A percentile compares a stretch with the other conserved stretches of the same genome.
Evolutionary conservation across 371 early-diverging fungal genomes (phyloP).

Genomic region (Mucor racemosus): DNA sequence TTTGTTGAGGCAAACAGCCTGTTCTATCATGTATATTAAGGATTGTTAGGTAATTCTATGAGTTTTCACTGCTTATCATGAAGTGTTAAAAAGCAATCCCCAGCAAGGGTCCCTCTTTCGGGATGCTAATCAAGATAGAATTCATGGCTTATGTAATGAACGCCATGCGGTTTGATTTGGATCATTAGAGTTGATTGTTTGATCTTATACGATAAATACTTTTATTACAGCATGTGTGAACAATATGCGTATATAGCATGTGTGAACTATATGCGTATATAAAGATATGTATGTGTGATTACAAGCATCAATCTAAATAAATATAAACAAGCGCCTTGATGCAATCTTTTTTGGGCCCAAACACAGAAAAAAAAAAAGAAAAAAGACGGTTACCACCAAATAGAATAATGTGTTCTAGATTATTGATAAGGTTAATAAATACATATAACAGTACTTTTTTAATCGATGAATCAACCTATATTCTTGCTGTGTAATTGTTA

Average conservation of each 20-base stretch:
- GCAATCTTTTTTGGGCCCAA: constrained; percentile 1
- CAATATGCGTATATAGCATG: background rate
- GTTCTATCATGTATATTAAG: too few relatives aligned
- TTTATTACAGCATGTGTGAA: background rate
- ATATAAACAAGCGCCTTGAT: background rate
- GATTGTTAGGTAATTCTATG: too few relatives aligned
- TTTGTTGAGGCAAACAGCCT: too few relatives aligned
- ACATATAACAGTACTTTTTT: background rate
- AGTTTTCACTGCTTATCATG: background rate
- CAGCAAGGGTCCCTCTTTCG: constrained; percentile 2
- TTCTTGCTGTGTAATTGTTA: too few relatives aligned
- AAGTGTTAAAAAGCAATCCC: background rate
- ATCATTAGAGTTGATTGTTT: background rate
- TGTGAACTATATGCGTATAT: background rate
- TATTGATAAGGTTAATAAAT: background rate
- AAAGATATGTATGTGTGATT: background rate
- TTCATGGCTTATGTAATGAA: constrained; percentile 1
- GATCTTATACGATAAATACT: background rate
- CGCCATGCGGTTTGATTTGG: constrained; percentile 1
- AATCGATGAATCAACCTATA: background rate
- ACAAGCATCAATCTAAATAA: background rate
- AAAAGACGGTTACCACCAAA: background rate
- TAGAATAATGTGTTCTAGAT: background rate
- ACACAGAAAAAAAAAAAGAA: background rate
- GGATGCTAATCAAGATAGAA: constrained; percentile 1